phyloP scores from a whole-genome alignment of 805 yeast genomes.

The Ogataea trehalophila region DNA sequence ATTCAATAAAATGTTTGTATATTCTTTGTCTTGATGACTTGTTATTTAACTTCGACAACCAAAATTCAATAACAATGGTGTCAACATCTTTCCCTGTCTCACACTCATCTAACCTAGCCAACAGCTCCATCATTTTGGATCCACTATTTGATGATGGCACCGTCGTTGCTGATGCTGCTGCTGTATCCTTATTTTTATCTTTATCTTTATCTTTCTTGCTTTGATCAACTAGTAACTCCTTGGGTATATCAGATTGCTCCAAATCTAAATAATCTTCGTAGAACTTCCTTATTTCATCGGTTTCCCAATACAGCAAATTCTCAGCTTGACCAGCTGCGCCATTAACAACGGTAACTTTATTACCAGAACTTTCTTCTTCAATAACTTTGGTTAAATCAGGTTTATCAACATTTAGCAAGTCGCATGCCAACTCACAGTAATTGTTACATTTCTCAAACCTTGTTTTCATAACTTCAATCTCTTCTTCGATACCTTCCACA shows the following conservation, averaged over 20 bases:
- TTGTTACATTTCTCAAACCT: slow-evolving; percentile 39
- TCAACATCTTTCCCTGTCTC: slow-evolving; percentile 47
- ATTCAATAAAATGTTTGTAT: slow-evolving; percentile 48
- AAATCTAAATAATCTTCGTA: slow-evolving; percentile 51
- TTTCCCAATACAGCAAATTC: slow-evolving; percentile 50
- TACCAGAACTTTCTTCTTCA: slow-evolving; percentile 21
- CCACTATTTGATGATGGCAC: no score
- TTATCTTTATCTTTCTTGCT: slow-evolving; percentile 9
- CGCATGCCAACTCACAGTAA: slow-evolving; percentile 40
- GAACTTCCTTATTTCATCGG: slow-evolving; percentile 58
- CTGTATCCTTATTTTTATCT: slow-evolving; percentile 1
- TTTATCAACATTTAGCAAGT: slow-evolving; percentile 32
- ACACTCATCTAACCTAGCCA: slow-evolving; percentile 30
- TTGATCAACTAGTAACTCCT: slow-evolving; percentile 15
- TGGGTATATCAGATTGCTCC: slow-evolving; percentile 28
- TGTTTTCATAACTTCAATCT: slow-evolving; percentile 24
- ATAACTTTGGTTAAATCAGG: slow-evolving; percentile 32
- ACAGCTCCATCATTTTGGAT: slow-evolving; percentile 9
- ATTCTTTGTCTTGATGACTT: slow-evolving; percentile 68
- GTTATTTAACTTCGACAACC: slow-evolving; percentile 51
- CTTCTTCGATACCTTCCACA: slow-evolving; percentile 29
- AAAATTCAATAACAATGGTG: slow-evolving; percentile 40
- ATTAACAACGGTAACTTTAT: slow-evolving; percentile 26
- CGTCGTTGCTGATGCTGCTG: slow-evolving; percentile 8
- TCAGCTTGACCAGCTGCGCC: slow-evolving; percentile 1